phyloP scores from a whole-genome alignment of 768 basidiomycete genomes.

The Kwoniella europaea region DNA sequence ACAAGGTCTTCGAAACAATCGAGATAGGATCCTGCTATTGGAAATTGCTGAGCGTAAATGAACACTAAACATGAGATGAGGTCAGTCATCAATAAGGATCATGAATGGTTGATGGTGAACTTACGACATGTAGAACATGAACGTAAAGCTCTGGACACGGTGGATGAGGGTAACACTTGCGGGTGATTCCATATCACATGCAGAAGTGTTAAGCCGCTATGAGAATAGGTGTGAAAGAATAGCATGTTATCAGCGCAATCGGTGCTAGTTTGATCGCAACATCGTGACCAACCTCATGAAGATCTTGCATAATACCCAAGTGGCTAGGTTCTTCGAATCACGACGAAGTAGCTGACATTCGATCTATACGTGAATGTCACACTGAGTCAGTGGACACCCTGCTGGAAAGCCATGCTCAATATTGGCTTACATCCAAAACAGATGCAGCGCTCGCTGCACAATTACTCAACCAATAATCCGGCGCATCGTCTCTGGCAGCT shows the following conservation, averaged over 20 bases:
- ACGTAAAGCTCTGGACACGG: constrained; percentile 1
- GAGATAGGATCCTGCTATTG: constrained; percentile 5
- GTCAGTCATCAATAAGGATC: not conserved
- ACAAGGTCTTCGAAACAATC: constrained; percentile 11
- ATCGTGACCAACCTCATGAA: not conserved
- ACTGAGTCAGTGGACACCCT: not conserved
- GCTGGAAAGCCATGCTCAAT: not conserved
- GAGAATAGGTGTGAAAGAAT: not conserved
- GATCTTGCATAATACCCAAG: constrained; percentile 12
- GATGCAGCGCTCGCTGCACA: constrained; percentile 2
- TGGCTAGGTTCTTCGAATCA: constrained; percentile 9
- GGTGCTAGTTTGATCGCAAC: not conserved
- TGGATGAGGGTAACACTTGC: not conserved
- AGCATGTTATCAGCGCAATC: not conserved
- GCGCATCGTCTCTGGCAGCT: not conserved
- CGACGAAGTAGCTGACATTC: constrained; percentile 4
- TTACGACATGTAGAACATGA: constrained; percentile 9
- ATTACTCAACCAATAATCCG: not conserved
- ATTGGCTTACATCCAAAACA: not conserved
- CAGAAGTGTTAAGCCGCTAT: constrained; percentile 4
- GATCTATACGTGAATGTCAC: not conserved
- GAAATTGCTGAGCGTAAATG: constrained; percentile 11
- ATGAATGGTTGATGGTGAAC: not conserved
- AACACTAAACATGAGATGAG: not conserved
- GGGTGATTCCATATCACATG: constrained; percentile 7